Evolutionary conservation across 352 stramenopile genomes (phyloP).

Genomic region (Phytophthora sp.): DNA sequence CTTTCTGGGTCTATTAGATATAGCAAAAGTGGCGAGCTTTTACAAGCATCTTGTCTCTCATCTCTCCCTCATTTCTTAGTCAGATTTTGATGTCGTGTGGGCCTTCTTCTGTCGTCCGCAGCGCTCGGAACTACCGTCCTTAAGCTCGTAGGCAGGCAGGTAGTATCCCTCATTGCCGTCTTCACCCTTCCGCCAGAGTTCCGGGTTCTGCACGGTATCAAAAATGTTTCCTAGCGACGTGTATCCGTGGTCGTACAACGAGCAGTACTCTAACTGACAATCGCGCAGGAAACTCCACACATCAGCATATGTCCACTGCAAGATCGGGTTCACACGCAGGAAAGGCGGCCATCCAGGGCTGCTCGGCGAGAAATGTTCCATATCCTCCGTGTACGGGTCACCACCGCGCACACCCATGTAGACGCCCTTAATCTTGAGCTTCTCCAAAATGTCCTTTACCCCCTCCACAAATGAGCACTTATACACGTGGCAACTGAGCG

Average conservation of each 20-base stretch:
- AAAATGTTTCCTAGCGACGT: slow-evolving; percentile 95
- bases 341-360: slow-evolving; percentile 95
- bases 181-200: slow-evolving; percentile 76
- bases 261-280: slow-evolving; percentile 89
- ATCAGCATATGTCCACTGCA: slow-evolving; percentile 96
- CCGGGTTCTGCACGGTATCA: slow-evolving; percentile 95
- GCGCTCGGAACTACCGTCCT: slow-evolving; percentile 73
- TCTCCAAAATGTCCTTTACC: slow-evolving; percentile 90
- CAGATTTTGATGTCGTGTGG: slow-evolving; percentile 68
- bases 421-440: slow-evolving; percentile 86
- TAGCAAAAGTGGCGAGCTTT: too few relatives aligned
- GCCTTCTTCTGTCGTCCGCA: slow-evolving; percentile 82
- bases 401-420: slow-evolving; percentile 91
- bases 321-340: slow-evolving; percentile 97
- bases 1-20: slow-evolving; percentile 32
- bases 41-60: neutral
- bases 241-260: slow-evolving; percentile 92
- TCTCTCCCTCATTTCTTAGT: slow-evolving; percentile 23
- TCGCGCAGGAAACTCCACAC: slow-evolving; percentile 94
- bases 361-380: slow-evolving; percentile 88
- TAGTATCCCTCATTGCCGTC: slow-evolving; percentile 66
- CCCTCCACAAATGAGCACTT: slow-evolving; percentile 93
- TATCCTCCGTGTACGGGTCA: slow-evolving; percentile 93
- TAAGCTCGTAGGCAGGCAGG: slow-evolving; percentile 70
- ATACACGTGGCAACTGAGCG: slow-evolving; percentile 77